phyloP scores from a whole-genome alignment of 441 rosid genomes.

The Omphalea diandra region DNA sequence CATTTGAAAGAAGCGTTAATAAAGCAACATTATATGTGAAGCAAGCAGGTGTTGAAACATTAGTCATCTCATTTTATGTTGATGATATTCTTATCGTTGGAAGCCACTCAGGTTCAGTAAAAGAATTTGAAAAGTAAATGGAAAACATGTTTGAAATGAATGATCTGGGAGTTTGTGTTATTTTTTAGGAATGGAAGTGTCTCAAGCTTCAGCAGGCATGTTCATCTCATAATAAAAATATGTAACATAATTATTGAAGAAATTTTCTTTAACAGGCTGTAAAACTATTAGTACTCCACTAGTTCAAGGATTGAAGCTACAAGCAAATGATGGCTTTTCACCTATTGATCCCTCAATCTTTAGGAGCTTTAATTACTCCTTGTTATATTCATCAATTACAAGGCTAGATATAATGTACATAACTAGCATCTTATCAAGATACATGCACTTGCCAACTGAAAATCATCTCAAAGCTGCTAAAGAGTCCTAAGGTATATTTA shows the following conservation, averaged over 20 bases:
- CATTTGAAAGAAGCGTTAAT: not conserved
- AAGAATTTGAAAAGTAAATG: not conserved
- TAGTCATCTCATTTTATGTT: not conserved
- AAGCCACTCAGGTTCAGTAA: not conserved
- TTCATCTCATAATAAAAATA: not conserved
- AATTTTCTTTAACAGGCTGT: not conserved
- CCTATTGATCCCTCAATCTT: not conserved
- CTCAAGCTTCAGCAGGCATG: not conserved
- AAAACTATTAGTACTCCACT: not conserved
- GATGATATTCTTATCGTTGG: no score
- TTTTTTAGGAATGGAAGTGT: not conserved
- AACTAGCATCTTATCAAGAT: no score
- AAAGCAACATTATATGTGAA: not conserved
- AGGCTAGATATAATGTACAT: no score
- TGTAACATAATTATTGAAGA: not conserved
- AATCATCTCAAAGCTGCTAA: no score
- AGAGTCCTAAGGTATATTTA: no score
- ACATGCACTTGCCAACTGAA: no score
- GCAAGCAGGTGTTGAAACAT: not conserved
- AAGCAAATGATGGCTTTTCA: not conserved
- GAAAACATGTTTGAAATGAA: not conserved
- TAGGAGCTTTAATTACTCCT: no score
- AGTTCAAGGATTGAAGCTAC: not conserved
- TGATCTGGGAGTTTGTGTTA: not conserved
- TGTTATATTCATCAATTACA: no score